Percentiles rank a stretch among this genome's conserved stretches.
phyloP scores from a whole-genome alignment of 2,329 filamentous ascomycete genomes.

The Xylariaceae sp. region DNA sequence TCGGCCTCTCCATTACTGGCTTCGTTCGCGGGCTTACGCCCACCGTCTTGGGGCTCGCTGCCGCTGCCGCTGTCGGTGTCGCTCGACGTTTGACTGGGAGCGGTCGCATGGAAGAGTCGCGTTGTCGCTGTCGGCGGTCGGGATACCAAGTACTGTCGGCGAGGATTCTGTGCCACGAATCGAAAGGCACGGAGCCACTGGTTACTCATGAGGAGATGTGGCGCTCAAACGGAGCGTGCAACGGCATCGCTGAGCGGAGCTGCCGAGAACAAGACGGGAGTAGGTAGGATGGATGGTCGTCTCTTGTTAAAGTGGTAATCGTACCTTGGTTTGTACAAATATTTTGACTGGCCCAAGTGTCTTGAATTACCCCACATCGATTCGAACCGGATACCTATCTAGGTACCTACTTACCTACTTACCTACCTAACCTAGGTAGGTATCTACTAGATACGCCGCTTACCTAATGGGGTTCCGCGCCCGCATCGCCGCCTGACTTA shows the following conservation, averaged over 20 bases:
- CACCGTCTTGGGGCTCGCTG: slow-evolving; percentile 20
- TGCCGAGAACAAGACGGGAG: slow-evolving; percentile 1
- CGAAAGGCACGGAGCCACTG: slow-evolving; percentile 30
- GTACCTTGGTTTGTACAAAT: not conserved
- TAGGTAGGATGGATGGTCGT: not conserved
- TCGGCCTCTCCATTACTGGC: slow-evolving; percentile 8
- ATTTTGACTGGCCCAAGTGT: slow-evolving; percentile 12
- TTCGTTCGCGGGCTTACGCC: slow-evolving; percentile 23
- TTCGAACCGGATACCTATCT: not conserved
- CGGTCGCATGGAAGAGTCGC: slow-evolving; percentile 25
- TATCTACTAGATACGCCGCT: too few species aligned
- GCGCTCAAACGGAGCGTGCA: slow-evolving; percentile 30
- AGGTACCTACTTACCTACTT: not conserved
- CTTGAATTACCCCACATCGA: slow-evolving; percentile 1
- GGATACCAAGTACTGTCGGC: slow-evolving; percentile 14
- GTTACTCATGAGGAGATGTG: slow-evolving; percentile 32
- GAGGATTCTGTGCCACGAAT: slow-evolving; percentile 24
- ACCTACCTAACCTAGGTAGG: too few species aligned
- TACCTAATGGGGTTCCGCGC: too few species aligned
- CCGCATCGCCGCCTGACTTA: too few species aligned
- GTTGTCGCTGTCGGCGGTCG: slow-evolving; percentile 10
- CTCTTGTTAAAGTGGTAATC: not conserved
- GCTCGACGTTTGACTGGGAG: slow-evolving; percentile 17
- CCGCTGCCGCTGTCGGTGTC: slow-evolving; percentile 18
- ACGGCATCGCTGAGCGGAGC: slow-evolving; percentile 27